A percentile compares a stretch with the other conserved stretches of the same genome.
phyloP scores from a whole-genome alignment of 176 grass and related monocot genomes.

The Zizania latifolia region DNA sequence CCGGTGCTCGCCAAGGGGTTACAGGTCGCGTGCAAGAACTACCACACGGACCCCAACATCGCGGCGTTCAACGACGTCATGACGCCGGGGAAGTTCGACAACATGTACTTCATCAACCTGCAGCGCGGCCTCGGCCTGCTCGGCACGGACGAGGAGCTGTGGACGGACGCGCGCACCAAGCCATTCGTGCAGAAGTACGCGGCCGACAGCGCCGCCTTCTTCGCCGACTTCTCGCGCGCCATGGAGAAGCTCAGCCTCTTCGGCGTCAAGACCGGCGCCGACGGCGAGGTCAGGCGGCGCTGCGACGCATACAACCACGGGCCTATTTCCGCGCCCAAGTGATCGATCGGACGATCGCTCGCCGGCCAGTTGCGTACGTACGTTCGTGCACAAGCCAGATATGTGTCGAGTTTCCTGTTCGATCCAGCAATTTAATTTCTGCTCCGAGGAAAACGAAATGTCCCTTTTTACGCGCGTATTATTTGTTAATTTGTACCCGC shows the following conservation, averaged over 20 bases:
- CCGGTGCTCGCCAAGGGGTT: constrained; percentile 27
- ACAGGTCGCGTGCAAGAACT: constrained; percentile 27
- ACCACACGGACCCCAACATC: constrained; percentile 45
- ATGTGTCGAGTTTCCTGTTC: constrained; percentile 8
- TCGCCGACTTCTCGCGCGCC: constrained; percentile 57
- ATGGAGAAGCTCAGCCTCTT: constrained; percentile 75
- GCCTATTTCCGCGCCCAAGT: constrained; percentile 15
- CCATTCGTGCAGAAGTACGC: constrained; percentile 67
- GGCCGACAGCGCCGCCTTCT: constrained; percentile 57
- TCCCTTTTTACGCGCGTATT: not conserved
- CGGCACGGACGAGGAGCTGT: constrained; percentile 56
- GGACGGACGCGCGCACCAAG: constrained; percentile 48
- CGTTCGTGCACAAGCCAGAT: not conserved
- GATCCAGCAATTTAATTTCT: constrained; percentile 12
- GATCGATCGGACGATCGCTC: not conserved
- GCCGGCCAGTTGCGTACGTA: not conserved
- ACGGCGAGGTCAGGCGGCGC: constrained; percentile 71
- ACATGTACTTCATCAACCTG: constrained; percentile 79
- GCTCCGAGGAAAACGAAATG: not conserved
- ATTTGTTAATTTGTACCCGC: not conserved
- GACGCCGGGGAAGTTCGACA: constrained; percentile 76
- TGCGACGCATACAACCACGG: constrained; percentile 65
- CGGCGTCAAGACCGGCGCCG: constrained; percentile 55
- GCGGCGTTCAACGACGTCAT: constrained; percentile 72
- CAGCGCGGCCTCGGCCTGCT: constrained; percentile 65